Conservation (phyloP, 192 early-diverging fungal genomes). For the Entomortierella chlamydospora region DNA sequence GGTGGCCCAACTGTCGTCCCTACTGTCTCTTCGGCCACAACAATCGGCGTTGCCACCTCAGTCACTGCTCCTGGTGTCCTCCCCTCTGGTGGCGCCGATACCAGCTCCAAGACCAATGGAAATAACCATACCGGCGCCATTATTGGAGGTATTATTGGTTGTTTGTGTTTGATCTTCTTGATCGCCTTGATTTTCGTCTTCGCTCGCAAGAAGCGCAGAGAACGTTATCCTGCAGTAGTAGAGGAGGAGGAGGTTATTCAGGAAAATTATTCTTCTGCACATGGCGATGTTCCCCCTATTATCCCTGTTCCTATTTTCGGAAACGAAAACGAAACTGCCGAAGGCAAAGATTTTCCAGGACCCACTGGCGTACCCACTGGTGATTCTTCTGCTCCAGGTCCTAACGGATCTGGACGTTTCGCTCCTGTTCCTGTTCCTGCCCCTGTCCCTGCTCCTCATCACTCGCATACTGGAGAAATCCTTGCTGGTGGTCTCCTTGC, state of each 20-base stretch:
- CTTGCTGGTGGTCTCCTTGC: no score
- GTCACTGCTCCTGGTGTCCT: conserved; percentile 14
- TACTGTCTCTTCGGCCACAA: neutral
- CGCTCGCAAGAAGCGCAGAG: conserved; percentile 29
- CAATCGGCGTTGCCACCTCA: neutral
- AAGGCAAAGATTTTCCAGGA: conserved; percentile 6
- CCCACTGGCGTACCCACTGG: neutral
- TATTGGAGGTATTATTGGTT: conserved; percentile 32
- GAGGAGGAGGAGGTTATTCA: neutral
- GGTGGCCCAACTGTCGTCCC: conserved; percentile 30
- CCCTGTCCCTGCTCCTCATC: conserved; percentile 8
- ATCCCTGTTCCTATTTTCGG: neutral
- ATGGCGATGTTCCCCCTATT: conserved; percentile 12
- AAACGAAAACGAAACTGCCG: no score
- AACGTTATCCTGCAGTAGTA: neutral
- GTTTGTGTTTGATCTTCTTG: conserved; percentile 27
- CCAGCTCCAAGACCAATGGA: conserved; percentile 37
- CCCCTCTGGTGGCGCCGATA: conserved; percentile 6
- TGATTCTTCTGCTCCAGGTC: no score
- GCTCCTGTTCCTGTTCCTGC: conserved; percentile 5
- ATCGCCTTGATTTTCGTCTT: conserved; percentile 44
- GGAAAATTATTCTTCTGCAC: neutral
- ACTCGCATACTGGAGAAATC: no score
- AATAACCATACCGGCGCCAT: conserved; percentile 18
- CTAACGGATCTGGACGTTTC: no score